These are phyloP conservation scores for Penicillium italicum DNA, from an alignment of 2,329 filamentous ascomycete genomes.

Conservation along the genomic window DNA sequence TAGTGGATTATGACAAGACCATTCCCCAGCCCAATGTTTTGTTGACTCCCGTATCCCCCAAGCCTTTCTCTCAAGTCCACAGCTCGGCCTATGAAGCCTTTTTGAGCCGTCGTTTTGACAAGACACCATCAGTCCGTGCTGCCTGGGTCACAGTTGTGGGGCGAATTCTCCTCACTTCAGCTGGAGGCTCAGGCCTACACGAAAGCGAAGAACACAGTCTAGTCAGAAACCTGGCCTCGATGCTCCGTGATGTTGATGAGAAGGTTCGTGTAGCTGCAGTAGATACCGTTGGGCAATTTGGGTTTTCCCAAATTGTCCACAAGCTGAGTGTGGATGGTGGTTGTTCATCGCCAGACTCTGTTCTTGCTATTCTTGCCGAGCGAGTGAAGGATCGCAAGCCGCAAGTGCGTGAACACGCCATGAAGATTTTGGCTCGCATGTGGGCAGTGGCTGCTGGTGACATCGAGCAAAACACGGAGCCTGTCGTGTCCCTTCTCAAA, in stretches of 20 bases:
- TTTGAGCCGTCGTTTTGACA: conserved; percentile 80
- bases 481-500: conserved; percentile 68
- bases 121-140: conserved; percentile 73
- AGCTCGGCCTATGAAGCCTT: conserved; percentile 77
- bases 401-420: conserved; percentile 77
- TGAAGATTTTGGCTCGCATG: conserved; percentile 76
- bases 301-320: conserved; percentile 72
- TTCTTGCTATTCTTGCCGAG: conserved; percentile 78
- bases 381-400: conserved; percentile 83
- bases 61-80: conserved; percentile 84
- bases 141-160: conserved; percentile 83
- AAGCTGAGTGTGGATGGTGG: conserved; percentile 76
- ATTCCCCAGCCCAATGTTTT: conserved; percentile 60
- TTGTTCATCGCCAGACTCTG: conserved; percentile 69
- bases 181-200: conserved; percentile 82
- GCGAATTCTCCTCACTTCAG: conserved; percentile 84
- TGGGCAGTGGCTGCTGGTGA: conserved; percentile 94
- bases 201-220: conserved; percentile 75
- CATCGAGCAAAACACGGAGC: conserved; percentile 76
- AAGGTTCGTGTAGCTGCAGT: conserved; percentile 88
- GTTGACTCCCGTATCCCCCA: conserved; percentile 77
- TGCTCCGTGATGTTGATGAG: conserved; percentile 84
- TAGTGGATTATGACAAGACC: conserved; percentile 47
- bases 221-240: conserved; percentile 70
- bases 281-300: conserved; percentile 75